Evolutionary conservation across 495 filamentous ascomycete genomes (phyloP).

Genomic region (Viridothelium virens): DNA sequence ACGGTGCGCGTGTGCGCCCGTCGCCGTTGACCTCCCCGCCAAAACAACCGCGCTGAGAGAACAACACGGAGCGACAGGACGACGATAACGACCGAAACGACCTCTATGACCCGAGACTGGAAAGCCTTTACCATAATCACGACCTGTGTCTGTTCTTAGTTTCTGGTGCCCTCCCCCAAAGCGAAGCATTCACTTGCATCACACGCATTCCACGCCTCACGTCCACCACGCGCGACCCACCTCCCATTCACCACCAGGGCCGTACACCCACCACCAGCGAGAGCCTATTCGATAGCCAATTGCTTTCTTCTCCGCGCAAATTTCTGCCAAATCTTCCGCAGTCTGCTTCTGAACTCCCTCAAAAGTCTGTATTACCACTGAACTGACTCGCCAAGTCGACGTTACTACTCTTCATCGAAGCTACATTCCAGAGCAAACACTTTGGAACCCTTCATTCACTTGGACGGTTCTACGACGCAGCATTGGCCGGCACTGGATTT

Average conservation of each 20-base stretch:
- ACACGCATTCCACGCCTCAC: conserved; percentile 7
- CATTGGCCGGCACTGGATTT: neutral
- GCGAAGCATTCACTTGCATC: neutral
- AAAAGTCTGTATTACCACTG: neutral
- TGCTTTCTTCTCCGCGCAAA: neutral
- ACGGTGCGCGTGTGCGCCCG: neutral
- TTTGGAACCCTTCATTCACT: neutral
- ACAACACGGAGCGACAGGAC: neutral
- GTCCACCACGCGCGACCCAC: neutral
- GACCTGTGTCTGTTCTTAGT: conserved; percentile 1
- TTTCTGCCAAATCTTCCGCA: neutral
- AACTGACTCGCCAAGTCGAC: neutral
- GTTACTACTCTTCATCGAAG: neutral
- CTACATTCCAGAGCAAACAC: conserved; percentile 25
- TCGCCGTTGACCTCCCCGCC: neutral
- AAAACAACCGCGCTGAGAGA: neutral
- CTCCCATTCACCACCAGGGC: neutral
- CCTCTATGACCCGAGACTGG: neutral
- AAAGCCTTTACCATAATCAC: neutral
- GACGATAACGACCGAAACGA: conserved; percentile 10
- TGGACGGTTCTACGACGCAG: neutral
- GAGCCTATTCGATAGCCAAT: neutral
- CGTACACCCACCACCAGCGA: neutral
- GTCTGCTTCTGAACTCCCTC: neutral
- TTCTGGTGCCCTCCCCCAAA: neutral